Percentiles rank a stretch among this genome's conserved stretches.
Conservation (phyloP, 179 eudicot genomes). For the Corrigiola litoralis region DNA sequence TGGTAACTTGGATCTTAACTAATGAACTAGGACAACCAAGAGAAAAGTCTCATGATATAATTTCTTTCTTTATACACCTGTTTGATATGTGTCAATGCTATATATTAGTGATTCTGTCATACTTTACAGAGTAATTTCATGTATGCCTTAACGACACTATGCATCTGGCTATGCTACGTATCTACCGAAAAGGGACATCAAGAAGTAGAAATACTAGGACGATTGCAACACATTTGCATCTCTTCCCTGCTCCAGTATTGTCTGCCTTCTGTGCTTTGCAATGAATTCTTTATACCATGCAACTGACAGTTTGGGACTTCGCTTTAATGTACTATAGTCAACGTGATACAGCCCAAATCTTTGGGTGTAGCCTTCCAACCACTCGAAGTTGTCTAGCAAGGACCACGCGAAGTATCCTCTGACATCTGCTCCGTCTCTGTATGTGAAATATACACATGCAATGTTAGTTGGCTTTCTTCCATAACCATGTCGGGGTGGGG, state of each 20-base stretch:
- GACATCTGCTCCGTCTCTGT: conserved; percentile 70
- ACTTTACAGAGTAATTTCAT: too few species aligned
- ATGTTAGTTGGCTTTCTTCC: conserved; percentile 6
- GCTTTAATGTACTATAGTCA: conserved; percentile 44
- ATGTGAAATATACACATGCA: not conserved
- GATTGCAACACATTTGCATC: not conserved
- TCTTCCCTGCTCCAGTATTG: conserved; percentile 1
- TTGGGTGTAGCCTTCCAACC: conserved; percentile 54
- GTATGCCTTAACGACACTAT: too few species aligned
- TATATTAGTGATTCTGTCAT: too few species aligned
- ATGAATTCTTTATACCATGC: conserved; percentile 59
- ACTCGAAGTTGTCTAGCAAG: conserved; percentile 71
- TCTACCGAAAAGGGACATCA: not conserved
- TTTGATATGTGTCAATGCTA: too few species aligned
- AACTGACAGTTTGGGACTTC: conserved; percentile 58
- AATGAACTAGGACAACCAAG: too few species aligned
- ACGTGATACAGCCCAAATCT: conserved; percentile 66
- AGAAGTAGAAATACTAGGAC: not conserved
- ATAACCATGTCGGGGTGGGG: too few species aligned
- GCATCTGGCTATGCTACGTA: too few species aligned
- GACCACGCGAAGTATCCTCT: conserved; percentile 72
- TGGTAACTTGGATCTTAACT: too few species aligned
- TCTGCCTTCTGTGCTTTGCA: conserved; percentile 26
- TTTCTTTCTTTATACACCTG: too few species aligned
- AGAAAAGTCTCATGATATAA: too few species aligned